Base-by-base conservation (phyloP, 495 filamentous ascomycete species). In the Parathielavia hyrcaniae region DNA sequence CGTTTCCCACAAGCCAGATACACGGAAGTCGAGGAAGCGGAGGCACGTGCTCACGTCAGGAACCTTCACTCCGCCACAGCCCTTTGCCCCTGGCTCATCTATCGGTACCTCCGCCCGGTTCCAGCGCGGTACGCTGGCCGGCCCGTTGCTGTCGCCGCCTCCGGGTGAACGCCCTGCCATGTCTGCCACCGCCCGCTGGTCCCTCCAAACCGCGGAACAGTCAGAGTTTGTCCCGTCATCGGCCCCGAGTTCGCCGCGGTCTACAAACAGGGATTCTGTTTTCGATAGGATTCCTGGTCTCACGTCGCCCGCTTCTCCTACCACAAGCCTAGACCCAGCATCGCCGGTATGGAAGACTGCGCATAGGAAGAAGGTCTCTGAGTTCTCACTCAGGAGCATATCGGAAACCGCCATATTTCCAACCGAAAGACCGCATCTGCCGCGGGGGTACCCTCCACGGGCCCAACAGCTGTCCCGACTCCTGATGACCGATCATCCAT, bases 191-290 rank as follows among this genome's bases (percentile, higher is more conserved):
- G 75, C 79, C 34, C 79, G 82, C 22, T 90, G 84, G 83, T 89
- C 89, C 0, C 65, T 81, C 12, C 79, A 86, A 47, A 85, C 86
- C 9, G 77, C 76, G 23, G 73, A 73, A 11, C 76, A 77, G 7
- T 82, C 86, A n/a, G 84, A 86, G 19, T 77, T 81, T 59, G 73
- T 79, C 4, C 64, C 79, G 0, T 90, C 89, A 11, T 92, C 91
- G 0, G 73, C 84, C n/a, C 83, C 90, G 5, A 90, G 83, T 65
- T 96, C 91, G 3, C 91, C 92, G 5, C 79, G 79, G 23, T 92
- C 90, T 3, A 83, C 78, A 16, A 85, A 84, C 65, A 81, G 85
- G 14, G 83, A 83, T 20, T 87, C 89, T 0, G 73, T 96, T 45
- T 96, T 95, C 64, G 91, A 97, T 63, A 77, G 82, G 8, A 68